A percentile compares a stretch with the other conserved stretches of the same genome.
These are phyloP conservation scores for Leccinellum rugosiceps DNA, from an alignment of 768 basidiomycete genomes.

Conservation along the genomic window DNA sequence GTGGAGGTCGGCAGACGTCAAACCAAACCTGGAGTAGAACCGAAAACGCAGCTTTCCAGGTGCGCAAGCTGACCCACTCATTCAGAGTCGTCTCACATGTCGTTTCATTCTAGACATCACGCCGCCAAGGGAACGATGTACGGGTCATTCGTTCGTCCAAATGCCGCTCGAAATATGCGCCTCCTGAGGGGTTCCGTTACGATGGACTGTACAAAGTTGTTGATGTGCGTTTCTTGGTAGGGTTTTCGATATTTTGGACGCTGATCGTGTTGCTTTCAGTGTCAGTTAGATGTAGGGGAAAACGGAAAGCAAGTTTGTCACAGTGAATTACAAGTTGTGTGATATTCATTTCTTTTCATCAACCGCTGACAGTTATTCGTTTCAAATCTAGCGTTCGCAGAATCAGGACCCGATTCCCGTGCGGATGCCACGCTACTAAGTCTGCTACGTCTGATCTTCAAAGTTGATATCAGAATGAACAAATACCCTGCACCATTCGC, in stretches of 20 bases:
- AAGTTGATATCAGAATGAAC: not conserved
- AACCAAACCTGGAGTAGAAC: slow-evolving; percentile 20
- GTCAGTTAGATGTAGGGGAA: slow-evolving; percentile 17
- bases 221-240: slow-evolving; percentile 8
- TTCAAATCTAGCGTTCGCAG: slow-evolving; percentile 24
- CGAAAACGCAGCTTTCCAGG: slow-evolving; percentile 17
- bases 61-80: not conserved
- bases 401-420: slow-evolving; percentile 21
- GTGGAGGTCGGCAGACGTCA: slow-evolving; percentile 4
- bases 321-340: slow-evolving; percentile 22
- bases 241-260: not conserved
- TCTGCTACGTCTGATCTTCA: not conserved
- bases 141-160: slow-evolving; percentile 26
- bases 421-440: not conserved
- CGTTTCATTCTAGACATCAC: slow-evolving; percentile 17
- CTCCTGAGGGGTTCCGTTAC: slow-evolving; percentile 24
- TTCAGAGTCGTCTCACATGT: not conserved
- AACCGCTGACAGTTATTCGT: not conserved
- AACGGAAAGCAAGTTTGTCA: slow-evolving; percentile 21
- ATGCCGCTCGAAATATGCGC: slow-evolving; percentile 25
- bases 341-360: not conserved
- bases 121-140: slow-evolving; percentile 4
- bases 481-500: not conserved
- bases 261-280: slow-evolving; percentile 6
- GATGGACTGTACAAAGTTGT: slow-evolving; percentile 29